Percentiles rank a stretch among this genome's conserved stretches.
phyloP scores from a whole-genome alignment of 2,329 filamentous ascomycete species.

The Cercospora sesami region DNA sequence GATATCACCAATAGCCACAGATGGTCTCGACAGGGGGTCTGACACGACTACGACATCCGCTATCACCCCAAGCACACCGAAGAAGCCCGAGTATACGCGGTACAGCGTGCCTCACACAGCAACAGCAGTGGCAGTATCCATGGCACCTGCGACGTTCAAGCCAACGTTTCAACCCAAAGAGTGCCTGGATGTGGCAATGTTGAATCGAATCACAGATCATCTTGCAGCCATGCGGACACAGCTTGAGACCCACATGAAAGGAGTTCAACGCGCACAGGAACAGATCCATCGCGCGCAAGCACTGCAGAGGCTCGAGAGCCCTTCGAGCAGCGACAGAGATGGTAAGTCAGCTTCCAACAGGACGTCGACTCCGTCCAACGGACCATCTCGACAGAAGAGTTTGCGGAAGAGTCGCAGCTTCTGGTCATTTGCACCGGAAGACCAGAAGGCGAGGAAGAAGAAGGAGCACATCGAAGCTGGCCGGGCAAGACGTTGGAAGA shows the following conservation, averaged over 20 bases:
- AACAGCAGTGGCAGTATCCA: neutral
- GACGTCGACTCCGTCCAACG: neutral
- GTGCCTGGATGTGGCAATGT: constrained; percentile 14
- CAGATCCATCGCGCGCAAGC: constrained; percentile 18
- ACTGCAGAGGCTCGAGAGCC: constrained; percentile 8
- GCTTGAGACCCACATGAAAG: constrained; percentile 40
- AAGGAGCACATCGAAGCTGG: constrained; percentile 33
- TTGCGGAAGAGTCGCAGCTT: constrained; percentile 26
- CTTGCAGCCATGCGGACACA: constrained; percentile 35
- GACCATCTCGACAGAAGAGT: constrained; percentile 6
- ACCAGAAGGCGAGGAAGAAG: constrained; percentile 33
- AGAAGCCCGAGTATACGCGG: neutral
- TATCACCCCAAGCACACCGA: constrained; percentile 15
- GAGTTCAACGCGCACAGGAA: constrained; percentile 34
- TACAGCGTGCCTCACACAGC: neutral
- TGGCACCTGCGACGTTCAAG: neutral
- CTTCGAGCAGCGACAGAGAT: constrained; percentile 3
- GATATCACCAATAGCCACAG: constrained; percentile 13
- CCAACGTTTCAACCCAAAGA: constrained; percentile 2
- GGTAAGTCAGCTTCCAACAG: neutral
- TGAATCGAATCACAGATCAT: constrained; percentile 26
- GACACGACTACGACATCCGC: constrained; percentile 21
- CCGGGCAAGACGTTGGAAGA: constrained; percentile 32
- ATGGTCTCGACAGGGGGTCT: constrained; percentile 12
- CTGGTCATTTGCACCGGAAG: constrained; percentile 33